Percentiles rank a stretch among this genome's conserved stretches.
phyloP scores from a whole-genome alignment of 129 eudicot genomes.

The Smallanthus sonchifolius region DNA sequence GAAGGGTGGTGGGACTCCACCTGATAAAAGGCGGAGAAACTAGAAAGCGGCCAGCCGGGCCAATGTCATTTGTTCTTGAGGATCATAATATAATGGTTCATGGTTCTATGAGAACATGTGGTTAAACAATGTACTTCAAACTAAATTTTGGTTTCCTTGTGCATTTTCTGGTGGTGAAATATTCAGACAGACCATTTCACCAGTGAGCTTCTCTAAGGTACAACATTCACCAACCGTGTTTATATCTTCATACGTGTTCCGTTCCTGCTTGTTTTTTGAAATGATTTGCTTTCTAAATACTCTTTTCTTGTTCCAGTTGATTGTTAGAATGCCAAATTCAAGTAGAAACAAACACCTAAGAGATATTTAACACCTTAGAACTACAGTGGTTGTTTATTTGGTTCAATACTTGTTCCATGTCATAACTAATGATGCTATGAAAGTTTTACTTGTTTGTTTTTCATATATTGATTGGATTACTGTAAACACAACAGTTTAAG shows the following conservation, averaged over 20 bases:
- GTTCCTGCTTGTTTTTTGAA: not conserved
- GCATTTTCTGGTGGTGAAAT: conserved; percentile 13
- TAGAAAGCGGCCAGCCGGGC: conserved; percentile 7
- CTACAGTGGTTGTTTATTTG: not conserved
- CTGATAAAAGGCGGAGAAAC: conserved; percentile 40
- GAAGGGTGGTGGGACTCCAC: conserved; percentile 54
- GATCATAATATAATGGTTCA: conserved; percentile 1
- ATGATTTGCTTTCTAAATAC: not conserved
- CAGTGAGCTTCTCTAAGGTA: conserved; percentile 13
- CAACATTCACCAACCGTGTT: not conserved
- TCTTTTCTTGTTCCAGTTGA: not conserved
- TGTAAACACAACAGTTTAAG: no score
- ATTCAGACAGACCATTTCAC: conserved; percentile 9
- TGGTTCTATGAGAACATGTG: conserved; percentile 22
- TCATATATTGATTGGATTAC: no score
- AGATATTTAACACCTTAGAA: not conserved
- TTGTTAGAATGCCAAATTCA: not conserved
- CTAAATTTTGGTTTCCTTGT: conserved; percentile 36
- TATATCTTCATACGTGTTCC: not conserved
- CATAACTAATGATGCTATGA: not conserved
- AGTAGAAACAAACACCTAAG: not conserved
- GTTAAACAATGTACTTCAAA: conserved; percentile 18
- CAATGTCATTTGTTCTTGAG: not conserved
- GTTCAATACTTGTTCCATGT: not conserved
- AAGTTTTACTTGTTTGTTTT: not conserved